Base-by-base conservation (phyloP, 2,329 filamentous ascomycete species). In the Pseudocercospora fuligena region DNA sequence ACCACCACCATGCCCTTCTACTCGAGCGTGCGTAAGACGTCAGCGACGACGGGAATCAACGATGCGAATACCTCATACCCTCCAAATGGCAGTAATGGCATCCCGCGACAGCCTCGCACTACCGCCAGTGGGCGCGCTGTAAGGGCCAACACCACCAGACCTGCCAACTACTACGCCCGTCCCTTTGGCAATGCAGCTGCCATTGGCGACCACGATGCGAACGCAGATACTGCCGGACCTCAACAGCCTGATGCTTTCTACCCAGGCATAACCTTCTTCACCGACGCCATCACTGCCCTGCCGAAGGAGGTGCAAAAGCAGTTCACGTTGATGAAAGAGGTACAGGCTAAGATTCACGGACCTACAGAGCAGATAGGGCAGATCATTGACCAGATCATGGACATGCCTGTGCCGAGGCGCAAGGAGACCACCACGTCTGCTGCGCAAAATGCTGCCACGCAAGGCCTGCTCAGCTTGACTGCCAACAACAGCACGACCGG, bases 271-370 rank as follows among this genome's bases (percentile, higher is more conserved):
- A 87, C 87, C 47, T 88, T 89, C 77, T 98, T 99, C 78, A 92
- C 94, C 69, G 94, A 98, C 79, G 90, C 93, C 69, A 93, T 98
- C 77, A 90, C 93, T 60, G 94, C 94, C 46, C 87, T 99, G 27
- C 95, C 95, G 4, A 94, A 94, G 79, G 95, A 99, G 82, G 92
- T 97, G 60, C 93, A 97, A 73, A 90, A 93, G 77, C 94, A 99
- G 80, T 97, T 97, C 74, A 97, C 94, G 36, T 87, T 98, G 64
- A 85, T 99, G 73, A 97, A 97, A 79, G 95, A 99, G 82, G 95
- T 98, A 57, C 95, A 99, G 82, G 94, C 94, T 69, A 99, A 99
- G 82, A 92, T 97, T 70, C 95, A 94, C 80, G 89, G 89, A 27
- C 91, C 95, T 6, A 93, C 97, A 78, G 91, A 95, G 73, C 87